phyloP scores from a whole-genome alignment of 148 eudicot species.

The Rhododendron henanense region DNA sequence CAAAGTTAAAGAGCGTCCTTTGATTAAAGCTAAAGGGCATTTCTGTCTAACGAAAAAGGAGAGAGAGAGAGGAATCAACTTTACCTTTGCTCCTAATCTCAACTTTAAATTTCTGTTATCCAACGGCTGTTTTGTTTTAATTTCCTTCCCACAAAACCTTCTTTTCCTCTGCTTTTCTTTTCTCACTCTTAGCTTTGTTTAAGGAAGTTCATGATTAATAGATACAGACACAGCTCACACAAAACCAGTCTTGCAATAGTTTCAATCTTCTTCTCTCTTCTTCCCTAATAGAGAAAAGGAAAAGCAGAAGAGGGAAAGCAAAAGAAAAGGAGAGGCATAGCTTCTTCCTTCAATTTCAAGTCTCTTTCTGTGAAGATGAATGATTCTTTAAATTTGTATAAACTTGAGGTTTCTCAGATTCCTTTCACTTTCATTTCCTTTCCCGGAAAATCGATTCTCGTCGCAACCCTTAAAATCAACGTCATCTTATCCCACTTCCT shows the following conservation, averaged over 20 bases:
- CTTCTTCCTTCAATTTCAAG: slow-evolving; percentile 72
- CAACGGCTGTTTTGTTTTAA: slow-evolving; percentile 47
- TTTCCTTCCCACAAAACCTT: slow-evolving; percentile 9
- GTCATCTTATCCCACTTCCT: slow-evolving; percentile 21
- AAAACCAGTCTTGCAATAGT: slow-evolving; percentile 16
- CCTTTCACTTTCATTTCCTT: slow-evolving; percentile 48
- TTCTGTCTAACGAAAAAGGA: slow-evolving; percentile 35
- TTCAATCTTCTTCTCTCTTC: slow-evolving; percentile 29
- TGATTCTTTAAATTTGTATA: slow-evolving; percentile 36
- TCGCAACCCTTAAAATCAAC: slow-evolving; percentile 30
- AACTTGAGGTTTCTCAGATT: slow-evolving; percentile 57
- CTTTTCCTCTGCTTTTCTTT: slow-evolving; percentile 16
- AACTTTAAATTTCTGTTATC: slow-evolving; percentile 65
- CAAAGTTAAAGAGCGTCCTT: slow-evolving; percentile 38
- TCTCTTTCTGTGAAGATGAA: slow-evolving; percentile 49
- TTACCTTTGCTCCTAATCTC: slow-evolving; percentile 33
- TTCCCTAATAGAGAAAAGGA: slow-evolving; percentile 22
- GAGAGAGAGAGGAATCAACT: slow-evolving; percentile 38
- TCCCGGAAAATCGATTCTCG: slow-evolving; percentile 19
- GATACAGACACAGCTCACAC: not conserved
- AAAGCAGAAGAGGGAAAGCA: slow-evolving; percentile 16
- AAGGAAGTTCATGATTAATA: slow-evolving; percentile 21
- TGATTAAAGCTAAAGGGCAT: slow-evolving; percentile 55
- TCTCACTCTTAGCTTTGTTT: slow-evolving; percentile 19
- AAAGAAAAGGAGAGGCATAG: slow-evolving; percentile 34